Evolutionary conservation across 164 flowering plant species (phyloP).

Genomic region (Paratinospora sagittata): DNA sequence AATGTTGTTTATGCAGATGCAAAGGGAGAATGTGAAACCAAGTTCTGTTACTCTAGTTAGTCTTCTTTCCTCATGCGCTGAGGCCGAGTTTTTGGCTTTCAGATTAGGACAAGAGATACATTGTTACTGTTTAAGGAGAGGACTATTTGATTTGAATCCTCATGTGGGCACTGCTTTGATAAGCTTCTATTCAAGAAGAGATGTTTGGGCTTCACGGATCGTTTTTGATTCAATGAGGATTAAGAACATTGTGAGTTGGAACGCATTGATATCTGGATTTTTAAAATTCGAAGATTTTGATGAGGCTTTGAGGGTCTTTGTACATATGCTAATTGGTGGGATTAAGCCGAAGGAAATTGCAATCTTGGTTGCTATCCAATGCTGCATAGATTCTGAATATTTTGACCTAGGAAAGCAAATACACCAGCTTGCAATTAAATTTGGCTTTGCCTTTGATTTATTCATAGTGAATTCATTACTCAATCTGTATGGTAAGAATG

Average conservation of each 20-base stretch:
- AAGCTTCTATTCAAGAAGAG: slow-evolving; percentile 40
- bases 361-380: slow-evolving; percentile 38
- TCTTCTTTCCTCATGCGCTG: slow-evolving; percentile 34
- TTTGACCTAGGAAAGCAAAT: slow-evolving; percentile 35
- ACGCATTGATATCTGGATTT: slow-evolving; percentile 43
- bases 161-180: slow-evolving; percentile 50
- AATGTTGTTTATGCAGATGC: slow-evolving; percentile 28
- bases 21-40: slow-evolving; percentile 24
- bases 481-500: slow-evolving; percentile 39
- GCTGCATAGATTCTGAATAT: slow-evolving; percentile 29
- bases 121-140: slow-evolving; percentile 49
- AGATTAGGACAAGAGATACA: slow-evolving; percentile 31
- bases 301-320: slow-evolving; percentile 32
- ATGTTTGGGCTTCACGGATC: slow-evolving; percentile 20
- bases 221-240: slow-evolving; percentile 38
- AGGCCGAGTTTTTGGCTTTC: slow-evolving; percentile 21
- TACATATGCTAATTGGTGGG: slow-evolving; percentile 29
- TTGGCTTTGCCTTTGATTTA: slow-evolving; percentile 22
- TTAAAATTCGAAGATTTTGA: slow-evolving; percentile 25
- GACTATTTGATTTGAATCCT: slow-evolving; percentile 25
- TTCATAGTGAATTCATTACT: slow-evolving; percentile 39
- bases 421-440: slow-evolving; percentile 42
- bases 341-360: slow-evolving; percentile 27
- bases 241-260: slow-evolving; percentile 44
- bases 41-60: slow-evolving; percentile 43